A percentile compares a stretch with the other conserved stretches of the same genome.
phyloP scores from a whole-genome alignment of 148 eudicot species.

The Pharnaceum exiguum region DNA sequence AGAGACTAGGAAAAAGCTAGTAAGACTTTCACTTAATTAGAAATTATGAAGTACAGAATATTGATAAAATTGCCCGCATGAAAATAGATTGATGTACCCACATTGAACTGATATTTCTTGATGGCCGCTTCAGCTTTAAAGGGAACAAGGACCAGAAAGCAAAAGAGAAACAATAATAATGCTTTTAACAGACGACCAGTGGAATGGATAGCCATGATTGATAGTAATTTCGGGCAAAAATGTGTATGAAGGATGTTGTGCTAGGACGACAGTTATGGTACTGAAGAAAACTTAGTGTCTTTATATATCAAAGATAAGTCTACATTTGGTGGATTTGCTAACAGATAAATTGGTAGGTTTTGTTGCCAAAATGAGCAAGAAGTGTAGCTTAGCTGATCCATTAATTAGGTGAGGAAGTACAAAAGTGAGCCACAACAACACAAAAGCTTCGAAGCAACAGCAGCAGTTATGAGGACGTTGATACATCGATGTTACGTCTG shows the following conservation, averaged over 20 bases:
- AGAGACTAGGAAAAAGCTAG: no score
- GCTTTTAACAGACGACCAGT: background rate
- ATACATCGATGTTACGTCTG: background rate
- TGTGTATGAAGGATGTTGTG: background rate
- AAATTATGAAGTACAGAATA: no score
- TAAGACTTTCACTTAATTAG: no score
- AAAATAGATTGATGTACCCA: background rate
- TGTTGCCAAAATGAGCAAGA: conserved; percentile 5
- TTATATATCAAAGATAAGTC: background rate
- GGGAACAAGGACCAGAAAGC: background rate
- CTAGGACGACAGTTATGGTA: background rate
- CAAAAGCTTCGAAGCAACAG: conserved; percentile 3
- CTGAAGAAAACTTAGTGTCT: background rate
- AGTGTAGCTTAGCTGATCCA: conserved; percentile 2
- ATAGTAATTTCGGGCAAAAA: background rate
- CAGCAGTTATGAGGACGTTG: background rate
- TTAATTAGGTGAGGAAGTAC: conserved; percentile 4
- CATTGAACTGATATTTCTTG: conserved; percentile 8
- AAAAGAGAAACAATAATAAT: background rate
- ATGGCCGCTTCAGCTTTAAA: background rate
- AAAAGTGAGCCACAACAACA: background rate
- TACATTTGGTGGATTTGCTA: conserved; percentile 6
- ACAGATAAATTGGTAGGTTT: background rate
- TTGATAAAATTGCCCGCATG: no score
- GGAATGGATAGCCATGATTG: conserved; percentile 1